These are phyloP conservation scores for Orbilia blumenaviensis DNA, from an alignment of 2,329 filamentous ascomycete species.

Conservation along the genomic window DNA sequence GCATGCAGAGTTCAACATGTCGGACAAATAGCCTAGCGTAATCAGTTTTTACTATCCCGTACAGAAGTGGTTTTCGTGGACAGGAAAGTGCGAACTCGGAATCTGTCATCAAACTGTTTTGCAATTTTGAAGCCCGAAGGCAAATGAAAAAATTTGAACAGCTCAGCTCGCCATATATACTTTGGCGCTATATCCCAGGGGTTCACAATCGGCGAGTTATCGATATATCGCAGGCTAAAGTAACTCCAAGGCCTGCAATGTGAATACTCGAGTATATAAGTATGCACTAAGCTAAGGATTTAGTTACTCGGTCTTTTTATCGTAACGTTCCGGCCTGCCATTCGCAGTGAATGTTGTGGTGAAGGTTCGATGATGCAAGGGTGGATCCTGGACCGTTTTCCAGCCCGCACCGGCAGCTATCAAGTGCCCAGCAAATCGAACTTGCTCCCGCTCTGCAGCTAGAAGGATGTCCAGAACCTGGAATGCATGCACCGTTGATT, in stretches of 20 bases:
- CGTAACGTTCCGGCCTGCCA: conserved; percentile 7
- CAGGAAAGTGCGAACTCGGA: not conserved
- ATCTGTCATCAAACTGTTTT: not conserved
- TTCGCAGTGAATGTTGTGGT: conserved; percentile 14
- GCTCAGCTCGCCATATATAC: not conserved
- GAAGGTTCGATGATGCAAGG: conserved; percentile 33
- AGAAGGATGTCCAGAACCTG: conserved; percentile 7
- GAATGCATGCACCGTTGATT: conserved; percentile 32
- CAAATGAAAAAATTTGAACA: not conserved
- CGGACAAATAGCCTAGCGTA: conserved; percentile 39
- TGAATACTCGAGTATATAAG: not conserved
- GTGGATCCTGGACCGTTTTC: conserved; percentile 45
- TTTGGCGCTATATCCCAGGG: not conserved
- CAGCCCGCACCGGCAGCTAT: conserved; percentile 27
- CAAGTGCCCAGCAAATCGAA: conserved; percentile 16
- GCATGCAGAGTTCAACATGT: conserved; percentile 4
- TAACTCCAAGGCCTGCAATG: not conserved
- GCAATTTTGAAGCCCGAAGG: too few species aligned
- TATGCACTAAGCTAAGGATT: too few species aligned
- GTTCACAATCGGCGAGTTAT: conserved; percentile 5
- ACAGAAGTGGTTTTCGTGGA: conserved; percentile 7
- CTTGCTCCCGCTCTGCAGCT: conserved; percentile 10
- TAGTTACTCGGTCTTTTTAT: not conserved
- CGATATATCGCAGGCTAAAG: not conserved
- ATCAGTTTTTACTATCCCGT: conserved; percentile 9